Evolutionary conservation across 2,329 filamentous ascomycete genomes (phyloP), one percentile per base, ranked within the genome.

Genomic region (Elsinoe ampelina): DNA sequence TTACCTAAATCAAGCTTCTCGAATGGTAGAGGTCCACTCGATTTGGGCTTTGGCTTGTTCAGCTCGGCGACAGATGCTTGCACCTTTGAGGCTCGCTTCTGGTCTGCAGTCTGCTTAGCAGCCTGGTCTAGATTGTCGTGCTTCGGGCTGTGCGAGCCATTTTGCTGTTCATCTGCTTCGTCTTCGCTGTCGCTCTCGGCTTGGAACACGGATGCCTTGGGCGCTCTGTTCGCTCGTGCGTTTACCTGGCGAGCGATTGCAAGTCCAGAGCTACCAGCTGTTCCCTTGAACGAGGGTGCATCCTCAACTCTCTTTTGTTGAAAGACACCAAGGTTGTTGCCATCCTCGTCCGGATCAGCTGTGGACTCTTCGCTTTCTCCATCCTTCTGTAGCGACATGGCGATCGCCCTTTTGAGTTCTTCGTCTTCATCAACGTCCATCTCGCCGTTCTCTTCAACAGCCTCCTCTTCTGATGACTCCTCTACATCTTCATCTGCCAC

Each of bases 21-120:
- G 65, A 98, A 98, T 0, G 93, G 93, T 4, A 98, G 71, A 0
- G 91, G 89, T 0, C 92, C 92, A 61, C 82, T 81, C 65, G 95
- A 87, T 47, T 65, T 47, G 5, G 59, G 12, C 43, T 58, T 57
- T 15, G 47, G 13, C 11, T 47, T 50, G 2, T 22, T 34, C 30
- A 42, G 13, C 42, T 62, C 15, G 12, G 15, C 20, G 51, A 54
- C 41, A 61, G 62, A 2, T 65, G 58, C 41, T 67, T 61, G 38
- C 69, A 65, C 58, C 71, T 11, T 47, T 6, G 54, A 47, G 10
- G 54, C 54, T 56, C 54, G 54, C 22, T 56, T 22, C 42, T 56
- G 41, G 15, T 56, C 54, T 32, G 22, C 34, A n/a, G 54, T 30
- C n/a, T 42, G n/a, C 13, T 38, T 56, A 2, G 30, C 36, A 15